Base-by-base conservation (phyloP, 2,329 filamentous ascomycete species). In the Lecanicillium sp. region DNA sequence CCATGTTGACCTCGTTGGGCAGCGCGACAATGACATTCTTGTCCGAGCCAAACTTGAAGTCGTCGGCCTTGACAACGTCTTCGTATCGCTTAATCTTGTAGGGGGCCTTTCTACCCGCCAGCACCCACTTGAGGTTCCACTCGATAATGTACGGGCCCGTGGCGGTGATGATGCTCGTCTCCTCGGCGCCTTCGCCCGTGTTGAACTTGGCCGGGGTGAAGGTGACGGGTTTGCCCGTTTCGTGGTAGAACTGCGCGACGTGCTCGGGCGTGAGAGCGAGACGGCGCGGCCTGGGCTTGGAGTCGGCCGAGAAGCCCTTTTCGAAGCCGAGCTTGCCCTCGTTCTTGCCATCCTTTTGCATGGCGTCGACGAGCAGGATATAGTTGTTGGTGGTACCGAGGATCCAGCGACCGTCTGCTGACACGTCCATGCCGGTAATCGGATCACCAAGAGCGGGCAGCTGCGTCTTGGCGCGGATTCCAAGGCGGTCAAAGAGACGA, bases 261-360 rank as follows among this genome's bases (percentile, higher is more conserved):
- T 98, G 92, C 44, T 86, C 81, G 1, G 92, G 92, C 6, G 84
- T 89, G 28, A 98, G 74, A 11, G 83, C 87, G 10, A 98, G 78
- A 49, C 92, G 87, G 39, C 87, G 84, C 27, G 92, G 92, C 53
- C 94, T 87, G 2, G 92, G 92, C 62, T 98, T 98, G 15, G 81
- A 76, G 57, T 96, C 89, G 49, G 94, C 94, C 3, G 85, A 81
- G 54, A 98, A 98, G 0, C 87, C 71, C 59, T 85, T 89, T 63
- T 98, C 89, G 56, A 98, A 98, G 2, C 92, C 92, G n/a, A 98
- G 81, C 63, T 95, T 95, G 56, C 92, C 92, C 56, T 92, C 87
- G 48, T 97, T 94, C 72, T 96, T 97, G 59, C 92, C 92, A 1
- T 81, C 77, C 56, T 92, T 88, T 56, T 98, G 92, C 50, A 90